Base-by-base conservation (phyloP, 2,329 filamentous ascomycete species). In the Trichoderma koningiopsis region DNA sequence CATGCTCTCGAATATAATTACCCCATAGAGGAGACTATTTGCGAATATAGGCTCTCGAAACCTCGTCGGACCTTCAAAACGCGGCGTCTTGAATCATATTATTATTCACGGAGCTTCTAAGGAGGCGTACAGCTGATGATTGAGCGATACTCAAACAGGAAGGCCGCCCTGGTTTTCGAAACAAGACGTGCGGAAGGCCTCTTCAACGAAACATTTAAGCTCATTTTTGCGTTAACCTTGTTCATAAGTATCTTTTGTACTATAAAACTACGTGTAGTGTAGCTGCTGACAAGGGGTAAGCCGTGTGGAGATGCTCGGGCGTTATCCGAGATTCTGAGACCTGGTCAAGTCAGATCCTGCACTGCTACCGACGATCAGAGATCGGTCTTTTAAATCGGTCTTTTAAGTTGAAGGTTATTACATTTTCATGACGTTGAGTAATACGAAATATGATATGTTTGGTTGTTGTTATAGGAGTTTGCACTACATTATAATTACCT, bases 81-180 rank as follows among this genome's bases (percentile, higher is more conserved):
- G 40, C 27, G 19, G 58, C 13, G 24, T 33, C 40, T 27, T 47
- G 6, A 16, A 7, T 43, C 6, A 19, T 43, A 43, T 43, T 43
- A 43, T 19, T n/a, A 35, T 61, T n/a, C 14, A 22, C 31, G 58
- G 27, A 43, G n/a, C 5, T 31, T 40, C 37, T 22, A 24, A 33
- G 13, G 7, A 10, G 6, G 4, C 11, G 29, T 19, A 4, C 4
- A 61, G 24, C 3, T 22, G 58, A 16, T 27, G 58, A 61, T 61
- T 37, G 49, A n/a, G 58, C 58, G 58, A 61, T 61, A 35, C 58
- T 22, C 19, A 49, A 61, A 61, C 29, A 61, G 58, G 58, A 61
- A 61, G 58, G 37, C 40, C 40, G 29, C 22, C 16, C n/a, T 24
- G 8, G 5, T 24, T 49, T 49, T 24, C 22, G 47, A 49, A 61